These are phyloP conservation scores for Dendrocalamus sinicus DNA, from an alignment of 176 grass and related monocot species.

Conservation along the genomic window DNA sequence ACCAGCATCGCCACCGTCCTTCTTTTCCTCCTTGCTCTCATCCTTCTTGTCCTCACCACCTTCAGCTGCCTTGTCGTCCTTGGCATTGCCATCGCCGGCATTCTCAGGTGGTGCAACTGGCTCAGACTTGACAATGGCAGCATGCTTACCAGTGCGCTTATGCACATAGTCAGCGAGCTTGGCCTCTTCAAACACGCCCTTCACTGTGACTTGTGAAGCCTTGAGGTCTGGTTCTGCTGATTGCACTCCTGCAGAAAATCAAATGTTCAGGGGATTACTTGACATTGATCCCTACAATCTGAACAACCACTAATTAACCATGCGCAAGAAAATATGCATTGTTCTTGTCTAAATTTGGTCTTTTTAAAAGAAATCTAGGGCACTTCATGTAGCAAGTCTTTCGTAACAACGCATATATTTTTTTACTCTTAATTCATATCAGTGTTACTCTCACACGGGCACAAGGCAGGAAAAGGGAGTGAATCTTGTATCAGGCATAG, in stretches of 20 bases:
- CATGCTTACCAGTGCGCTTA: constrained; percentile 70
- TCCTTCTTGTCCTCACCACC: constrained; percentile 43
- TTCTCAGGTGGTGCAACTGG: constrained; percentile 36
- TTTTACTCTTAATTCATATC: background rate
- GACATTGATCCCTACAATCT: background rate
- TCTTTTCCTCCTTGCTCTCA: constrained; percentile 69
- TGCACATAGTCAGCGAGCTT: constrained; percentile 71
- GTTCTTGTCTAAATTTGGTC: constrained; percentile 3
- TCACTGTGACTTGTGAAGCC: constrained; percentile 72
- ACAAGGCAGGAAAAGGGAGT: background rate
- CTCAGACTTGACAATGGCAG: constrained; percentile 63
- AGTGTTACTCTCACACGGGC: background rate
- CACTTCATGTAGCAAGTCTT: background rate
- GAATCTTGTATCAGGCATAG: background rate
- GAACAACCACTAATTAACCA: background rate
- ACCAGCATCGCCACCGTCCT: constrained; percentile 21
- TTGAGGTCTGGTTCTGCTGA: constrained; percentile 72
- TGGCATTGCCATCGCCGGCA: constrained; percentile 36
- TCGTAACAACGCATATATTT: background rate
- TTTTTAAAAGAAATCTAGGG: background rate
- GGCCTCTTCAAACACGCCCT: constrained; percentile 61
- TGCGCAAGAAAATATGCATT: background rate
- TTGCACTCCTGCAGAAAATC: constrained; percentile 58
- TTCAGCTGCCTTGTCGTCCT: constrained; percentile 54
- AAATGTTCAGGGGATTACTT: constrained; percentile 3